A percentile compares a stretch with the other conserved stretches of the same genome.
Conservation (phyloP, 2,329 filamentous ascomycete species). For the Rutstroemia sydowiana region DNA sequence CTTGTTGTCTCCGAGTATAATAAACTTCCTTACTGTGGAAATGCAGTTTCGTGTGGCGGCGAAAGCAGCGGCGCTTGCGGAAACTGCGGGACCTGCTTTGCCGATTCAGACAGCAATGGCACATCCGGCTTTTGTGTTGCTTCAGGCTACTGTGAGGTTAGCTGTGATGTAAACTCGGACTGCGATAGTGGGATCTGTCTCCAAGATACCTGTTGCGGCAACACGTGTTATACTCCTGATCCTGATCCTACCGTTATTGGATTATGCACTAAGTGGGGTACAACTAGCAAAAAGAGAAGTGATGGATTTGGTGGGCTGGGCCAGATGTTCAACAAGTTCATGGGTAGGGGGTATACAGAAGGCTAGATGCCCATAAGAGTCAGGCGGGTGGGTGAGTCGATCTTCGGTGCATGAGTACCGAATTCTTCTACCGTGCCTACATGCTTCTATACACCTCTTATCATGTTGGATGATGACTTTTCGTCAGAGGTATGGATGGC, state of each 20-base stretch:
- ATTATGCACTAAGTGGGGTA: background rate
- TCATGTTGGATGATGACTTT: no score
- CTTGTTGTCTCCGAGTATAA: conserved; percentile 4
- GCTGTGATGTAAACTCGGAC: background rate
- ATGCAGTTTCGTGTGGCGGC: background rate
- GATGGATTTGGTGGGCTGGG: background rate
- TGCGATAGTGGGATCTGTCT: conserved; percentile 5
- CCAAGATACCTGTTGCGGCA: background rate
- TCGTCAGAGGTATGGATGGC: no score
- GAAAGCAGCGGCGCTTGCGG: background rate
- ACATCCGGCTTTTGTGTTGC: conserved; percentile 5
- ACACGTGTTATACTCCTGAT: background rate
- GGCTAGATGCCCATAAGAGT: background rate
- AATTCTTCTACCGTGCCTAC: background rate
- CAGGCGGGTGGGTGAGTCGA: background rate
- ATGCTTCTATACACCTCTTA: no score
- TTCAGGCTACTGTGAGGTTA: background rate
- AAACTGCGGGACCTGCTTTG: background rate
- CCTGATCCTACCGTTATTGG: background rate
- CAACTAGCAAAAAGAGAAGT: background rate
- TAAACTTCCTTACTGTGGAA: background rate
- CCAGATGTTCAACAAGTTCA: background rate
- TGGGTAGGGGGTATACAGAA: background rate
- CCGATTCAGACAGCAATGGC: background rate
- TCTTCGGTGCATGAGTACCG: background rate